Percentiles rank a stretch among this genome's conserved stretches.
phyloP scores from a whole-genome alignment of 1,139 yeast genomes.

The Kodamaea sp. region DNA sequence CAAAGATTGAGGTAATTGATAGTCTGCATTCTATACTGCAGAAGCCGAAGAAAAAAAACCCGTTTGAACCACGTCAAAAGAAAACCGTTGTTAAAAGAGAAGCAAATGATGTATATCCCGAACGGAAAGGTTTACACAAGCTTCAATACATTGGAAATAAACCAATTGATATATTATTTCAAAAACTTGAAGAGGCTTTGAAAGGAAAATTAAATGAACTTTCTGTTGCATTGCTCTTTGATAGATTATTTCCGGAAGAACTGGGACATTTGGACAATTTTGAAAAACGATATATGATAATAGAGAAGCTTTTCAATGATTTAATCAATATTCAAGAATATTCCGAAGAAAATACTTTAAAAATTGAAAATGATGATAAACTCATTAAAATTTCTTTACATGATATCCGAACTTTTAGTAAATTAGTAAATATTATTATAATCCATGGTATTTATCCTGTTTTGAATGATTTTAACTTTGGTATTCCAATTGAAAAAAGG shows the following conservation, averaged over 20 bases:
- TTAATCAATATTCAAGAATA: conserved; percentile 35
- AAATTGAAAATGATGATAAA: conserved; percentile 24
- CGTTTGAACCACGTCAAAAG: conserved; percentile 27
- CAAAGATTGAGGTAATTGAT: conserved; percentile 25
- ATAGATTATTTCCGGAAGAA: conserved; percentile 6
- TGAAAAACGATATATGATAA: conserved; percentile 19
- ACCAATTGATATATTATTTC: conserved; percentile 38
- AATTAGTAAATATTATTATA: conserved; percentile 58
- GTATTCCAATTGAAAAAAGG: conserved; percentile 65
- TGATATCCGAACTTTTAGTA: conserved; percentile 73
- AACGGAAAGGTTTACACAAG: conserved; percentile 34
- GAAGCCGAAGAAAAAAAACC: conserved; percentile 22
- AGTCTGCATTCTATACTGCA: background rate
- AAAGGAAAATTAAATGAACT: conserved; percentile 27
- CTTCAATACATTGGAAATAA: conserved; percentile 29
- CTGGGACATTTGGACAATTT: conserved; percentile 5
- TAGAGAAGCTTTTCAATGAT: conserved; percentile 27
- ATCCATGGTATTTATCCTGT: conserved; percentile 70
- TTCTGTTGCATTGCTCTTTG: conserved; percentile 16
- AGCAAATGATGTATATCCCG: conserved; percentile 33
- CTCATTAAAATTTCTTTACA: conserved; percentile 73
- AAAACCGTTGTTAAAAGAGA: conserved; percentile 32
- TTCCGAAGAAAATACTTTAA: conserved; percentile 21
- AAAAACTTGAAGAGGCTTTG: conserved; percentile 25
- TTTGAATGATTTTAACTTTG: conserved; percentile 49